These are phyloP conservation scores for Colletotrichum destructivum DNA, from an alignment of 2,329 filamentous ascomycete genomes.

Conservation along the genomic window DNA sequence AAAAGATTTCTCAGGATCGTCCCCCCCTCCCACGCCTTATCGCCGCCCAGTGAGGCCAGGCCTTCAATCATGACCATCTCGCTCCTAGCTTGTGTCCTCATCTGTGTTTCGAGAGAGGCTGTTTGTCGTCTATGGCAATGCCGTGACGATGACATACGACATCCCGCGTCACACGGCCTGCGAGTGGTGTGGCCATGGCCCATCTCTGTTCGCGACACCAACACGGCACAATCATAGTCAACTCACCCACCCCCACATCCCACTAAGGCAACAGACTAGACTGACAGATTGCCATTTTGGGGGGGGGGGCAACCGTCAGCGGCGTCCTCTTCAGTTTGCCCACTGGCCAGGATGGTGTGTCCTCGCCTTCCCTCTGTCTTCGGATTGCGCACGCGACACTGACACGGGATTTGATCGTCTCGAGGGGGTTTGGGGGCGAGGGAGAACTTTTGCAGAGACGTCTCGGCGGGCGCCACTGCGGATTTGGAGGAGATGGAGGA, in stretches of 20 bases:
- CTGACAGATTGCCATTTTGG: too few relatives aligned
- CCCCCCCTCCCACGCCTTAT: neutral
- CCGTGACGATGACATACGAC: slow-evolving; percentile 8
- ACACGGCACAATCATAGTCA: slow-evolving; percentile 6
- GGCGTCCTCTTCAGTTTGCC: too few relatives aligned
- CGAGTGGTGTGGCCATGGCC: slow-evolving; percentile 3
- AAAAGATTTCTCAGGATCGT: neutral
- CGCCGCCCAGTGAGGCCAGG: neutral
- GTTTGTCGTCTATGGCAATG: neutral
- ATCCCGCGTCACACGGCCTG: slow-evolving; percentile 16
- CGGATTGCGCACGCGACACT: slow-evolving; percentile 29
- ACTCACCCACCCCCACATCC: neutral
- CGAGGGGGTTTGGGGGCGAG: slow-evolving; percentile 4
- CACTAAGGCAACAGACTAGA: neutral
- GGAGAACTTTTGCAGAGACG: slow-evolving; percentile 24
- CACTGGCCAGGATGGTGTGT: slow-evolving; percentile 1
- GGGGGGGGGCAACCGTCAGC: too few relatives aligned
- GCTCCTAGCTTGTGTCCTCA: neutral
- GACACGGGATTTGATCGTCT: slow-evolving; percentile 13
- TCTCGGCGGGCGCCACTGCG: slow-evolving; percentile 27
- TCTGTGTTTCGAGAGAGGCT: neutral
- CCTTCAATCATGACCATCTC: neutral
- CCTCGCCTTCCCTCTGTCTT: neutral
- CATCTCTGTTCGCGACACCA: slow-evolving; percentile 24
- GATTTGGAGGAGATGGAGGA: too few relatives aligned